Conservation (phyloP, 2,329 filamentous ascomycete genomes). For the Penicillium capsulatum region DNA sequence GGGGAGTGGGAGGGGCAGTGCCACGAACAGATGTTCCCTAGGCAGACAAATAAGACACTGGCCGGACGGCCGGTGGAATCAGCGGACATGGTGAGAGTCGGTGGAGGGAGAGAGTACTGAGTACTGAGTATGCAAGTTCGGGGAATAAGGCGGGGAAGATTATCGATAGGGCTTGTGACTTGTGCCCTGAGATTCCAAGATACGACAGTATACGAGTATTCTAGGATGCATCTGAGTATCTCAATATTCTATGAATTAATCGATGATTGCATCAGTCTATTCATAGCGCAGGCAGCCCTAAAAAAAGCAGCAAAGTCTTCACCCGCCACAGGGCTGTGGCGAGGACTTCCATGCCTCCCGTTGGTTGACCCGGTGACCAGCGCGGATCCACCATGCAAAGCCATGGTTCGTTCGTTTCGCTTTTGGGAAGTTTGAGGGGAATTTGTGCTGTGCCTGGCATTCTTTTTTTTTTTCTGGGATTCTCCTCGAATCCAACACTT, state of each 20-base stretch:
- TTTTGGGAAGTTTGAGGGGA: too few species aligned
- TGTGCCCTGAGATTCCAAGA: background rate
- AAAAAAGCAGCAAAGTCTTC: background rate
- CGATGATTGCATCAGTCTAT: too few species aligned
- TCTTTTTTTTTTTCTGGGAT: background rate
- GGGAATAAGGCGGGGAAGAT: background rate
- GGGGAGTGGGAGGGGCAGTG: constrained; percentile 3
- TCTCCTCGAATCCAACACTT: too few species aligned
- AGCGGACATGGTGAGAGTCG: constrained; percentile 20
- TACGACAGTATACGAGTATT: too few species aligned
- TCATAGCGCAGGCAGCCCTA: too few species aligned
- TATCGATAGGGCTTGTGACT: background rate
- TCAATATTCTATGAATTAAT: too few species aligned
- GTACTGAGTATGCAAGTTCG: background rate
- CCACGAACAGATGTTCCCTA: constrained; percentile 82
- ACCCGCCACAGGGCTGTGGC: constrained; percentile 3
- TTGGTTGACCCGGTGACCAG: constrained; percentile 23
- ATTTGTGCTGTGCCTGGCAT: background rate
- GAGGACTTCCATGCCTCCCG: constrained; percentile 9
- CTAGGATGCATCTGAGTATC: too few species aligned
- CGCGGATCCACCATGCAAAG: background rate
- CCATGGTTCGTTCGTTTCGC: background rate
- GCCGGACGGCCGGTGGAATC: constrained; percentile 34
- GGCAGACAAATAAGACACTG: constrained; percentile 88
- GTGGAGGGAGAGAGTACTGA: background rate